Evolutionary conservation across 805 yeast genomes (phyloP), one percentile per base, ranked within the genome.

Genomic region (Wickerhamiella shivajii): DNA sequence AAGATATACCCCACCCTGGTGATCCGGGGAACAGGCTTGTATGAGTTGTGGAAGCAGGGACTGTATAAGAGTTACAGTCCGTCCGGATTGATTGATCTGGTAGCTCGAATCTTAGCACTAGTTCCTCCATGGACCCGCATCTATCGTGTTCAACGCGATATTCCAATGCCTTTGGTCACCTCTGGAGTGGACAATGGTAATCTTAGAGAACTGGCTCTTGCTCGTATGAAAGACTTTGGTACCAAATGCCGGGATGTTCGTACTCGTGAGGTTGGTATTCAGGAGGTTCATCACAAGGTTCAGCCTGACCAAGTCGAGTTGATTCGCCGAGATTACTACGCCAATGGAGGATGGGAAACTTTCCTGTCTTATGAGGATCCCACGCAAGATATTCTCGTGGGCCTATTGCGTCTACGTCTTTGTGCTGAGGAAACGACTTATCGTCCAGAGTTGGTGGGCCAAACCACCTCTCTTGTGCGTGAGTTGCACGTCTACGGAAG

Each of bases 61-160:
- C 67, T 81, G 41, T 90, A 90, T 60, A 78, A 79, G 57, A 83
- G 95, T 2, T 90, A 90, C 55, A 81, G 85, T 50, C 95, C 97
- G 24, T 83, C 84, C 50, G 94, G 87, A 6, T 64, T 90, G 46
- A 79, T 90, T 31, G 98, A 90, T 55, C 64, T 90, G 40, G 96
- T 90, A 31, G 98, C 98, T 0, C 71, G 97, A 50, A 87, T 90
- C 34, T 61, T 90, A 64, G 95, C 97, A 0, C 64, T 90, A 38
- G 97, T 90, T 5, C 98, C 98, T 17, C 98, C 98, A 3, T 90
- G 98, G 98, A 90, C 98, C 3, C 74, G 98, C 60, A 90, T 90
- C 47, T 90, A 90, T 56, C 75, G 98, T 56, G 98, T 90, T 15
- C 98, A 90, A 60, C 71, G 98, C 63, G 98, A 90, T 66, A 90